Conservation (phyloP, 352 stramenopile genomes). For the Globisporangium okanoganense region DNA sequence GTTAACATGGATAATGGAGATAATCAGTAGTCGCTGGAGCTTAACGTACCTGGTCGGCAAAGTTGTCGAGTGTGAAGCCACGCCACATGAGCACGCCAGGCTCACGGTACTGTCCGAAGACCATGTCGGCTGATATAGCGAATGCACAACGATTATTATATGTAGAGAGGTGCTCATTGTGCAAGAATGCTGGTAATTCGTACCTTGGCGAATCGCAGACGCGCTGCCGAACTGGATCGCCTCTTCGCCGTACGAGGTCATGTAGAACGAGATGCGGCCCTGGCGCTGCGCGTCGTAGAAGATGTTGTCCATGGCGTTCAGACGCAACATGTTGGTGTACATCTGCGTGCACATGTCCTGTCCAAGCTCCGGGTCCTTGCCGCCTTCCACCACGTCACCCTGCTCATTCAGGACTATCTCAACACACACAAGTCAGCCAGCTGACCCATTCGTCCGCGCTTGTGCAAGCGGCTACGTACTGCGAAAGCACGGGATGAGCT, state of each 20-base stretch:
- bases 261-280: constrained; percentile 98
- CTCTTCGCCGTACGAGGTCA: constrained; percentile 94
- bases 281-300: constrained; percentile 97
- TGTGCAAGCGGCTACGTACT: constrained; percentile 50
- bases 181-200: background rate
- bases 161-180: background rate
- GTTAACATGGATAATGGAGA: no score
- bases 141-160: background rate
- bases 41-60: constrained; percentile 89
- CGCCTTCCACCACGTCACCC: constrained; percentile 72
- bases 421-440: constrained; percentile 21
- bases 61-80: constrained; percentile 96
- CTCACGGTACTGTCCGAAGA: constrained; percentile 98
- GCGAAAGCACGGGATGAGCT: constrained; percentile 87
- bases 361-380: constrained; percentile 68
- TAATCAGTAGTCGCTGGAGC: no score
- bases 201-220: constrained; percentile 75
- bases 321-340: constrained; percentile 81
- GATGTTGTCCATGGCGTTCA: constrained; percentile 96
- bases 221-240: constrained; percentile 94
- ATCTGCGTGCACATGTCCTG: constrained; percentile 80
- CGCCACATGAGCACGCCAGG: constrained; percentile 97
- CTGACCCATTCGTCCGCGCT: background rate
- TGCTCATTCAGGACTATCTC: constrained; percentile 78
- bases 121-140: constrained; percentile 71